Percentiles rank a stretch among this genome's conserved stretches.
Evolutionary conservation across 139 green algal species (phyloP).

Genomic region (Tetradesmus obliquus): DNA sequence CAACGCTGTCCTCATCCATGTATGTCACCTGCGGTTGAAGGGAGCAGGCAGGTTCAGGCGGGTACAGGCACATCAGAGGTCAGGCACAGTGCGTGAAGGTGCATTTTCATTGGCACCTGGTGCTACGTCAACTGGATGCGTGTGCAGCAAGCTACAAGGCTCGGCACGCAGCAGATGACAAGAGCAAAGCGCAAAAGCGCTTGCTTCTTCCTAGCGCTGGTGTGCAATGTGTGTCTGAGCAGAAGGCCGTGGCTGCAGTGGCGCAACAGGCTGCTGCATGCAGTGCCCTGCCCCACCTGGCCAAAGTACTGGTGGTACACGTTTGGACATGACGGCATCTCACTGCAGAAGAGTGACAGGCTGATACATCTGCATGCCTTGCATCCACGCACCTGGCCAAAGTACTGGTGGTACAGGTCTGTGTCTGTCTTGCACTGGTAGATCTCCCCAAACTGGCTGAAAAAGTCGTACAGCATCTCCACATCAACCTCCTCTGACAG

Average conservation of each 20-base stretch:
- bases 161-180: no score
- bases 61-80: background rate
- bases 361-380: background rate
- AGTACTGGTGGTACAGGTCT: background rate
- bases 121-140: no score
- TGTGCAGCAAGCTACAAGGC: no score
- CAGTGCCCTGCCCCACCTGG: conserved; percentile 3
- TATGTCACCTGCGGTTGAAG: background rate
- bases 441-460: conserved; percentile 24
- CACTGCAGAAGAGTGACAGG: background rate
- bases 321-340: background rate
- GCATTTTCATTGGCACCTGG: no score
- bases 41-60: background rate
- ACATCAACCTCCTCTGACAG: conserved; percentile 39
- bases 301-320: background rate
- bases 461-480: conserved; percentile 18
- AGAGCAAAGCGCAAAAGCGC: no score
- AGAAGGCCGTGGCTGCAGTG: background rate
- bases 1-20: conserved; percentile 14
- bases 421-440: conserved; percentile 32
- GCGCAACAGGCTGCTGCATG: background rate
- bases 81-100: no score
- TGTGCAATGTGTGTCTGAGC: no score
- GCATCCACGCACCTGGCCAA: conserved; percentile 9
- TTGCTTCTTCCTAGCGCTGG: no score